Percentiles rank a stretch among this genome's conserved stretches.
Conservation (phyloP, 371 early-diverging fungal species). For the Globomyces sp. region DNA sequence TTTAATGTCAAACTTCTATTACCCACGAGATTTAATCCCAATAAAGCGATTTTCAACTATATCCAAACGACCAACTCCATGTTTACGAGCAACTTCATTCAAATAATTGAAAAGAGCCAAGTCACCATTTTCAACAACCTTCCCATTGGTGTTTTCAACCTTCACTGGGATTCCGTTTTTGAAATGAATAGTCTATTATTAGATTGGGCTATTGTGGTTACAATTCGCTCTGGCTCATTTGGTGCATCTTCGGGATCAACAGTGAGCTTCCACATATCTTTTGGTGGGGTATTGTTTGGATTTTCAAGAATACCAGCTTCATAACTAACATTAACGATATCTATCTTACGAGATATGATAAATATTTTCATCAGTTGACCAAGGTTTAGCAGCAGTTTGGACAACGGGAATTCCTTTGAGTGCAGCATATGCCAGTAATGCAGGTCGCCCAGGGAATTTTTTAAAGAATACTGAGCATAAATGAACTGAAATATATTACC, state of each 20-base stretch:
- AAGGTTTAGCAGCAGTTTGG: slow-evolving; percentile 95
- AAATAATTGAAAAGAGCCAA: slow-evolving; percentile 91
- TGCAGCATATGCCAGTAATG: slow-evolving; percentile 88
- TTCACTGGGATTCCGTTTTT: slow-evolving; percentile 83
- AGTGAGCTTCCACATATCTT: slow-evolving; percentile 97
- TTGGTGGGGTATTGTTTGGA: slow-evolving; percentile 90
- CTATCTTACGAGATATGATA: slow-evolving; percentile 80
- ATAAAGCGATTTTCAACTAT: slow-evolving; percentile 98
- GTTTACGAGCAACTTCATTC: slow-evolving; percentile 91
- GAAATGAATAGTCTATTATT: slow-evolving; percentile 64
- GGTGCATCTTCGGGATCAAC: slow-evolving; percentile 94
- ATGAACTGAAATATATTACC: slow-evolving; percentile 38
- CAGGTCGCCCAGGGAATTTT: slow-evolving; percentile 91
- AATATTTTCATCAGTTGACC: slow-evolving; percentile 98
- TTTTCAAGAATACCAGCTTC: slow-evolving; percentile 95
- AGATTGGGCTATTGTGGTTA: slow-evolving; percentile 20
- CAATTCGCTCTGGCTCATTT: slow-evolving; percentile 90
- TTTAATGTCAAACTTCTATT: background rate
- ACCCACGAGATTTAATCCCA: slow-evolving; percentile 96
- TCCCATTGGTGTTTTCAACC: slow-evolving; percentile 71
- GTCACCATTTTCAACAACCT: slow-evolving; percentile 37
- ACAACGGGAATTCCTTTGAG: slow-evolving; percentile 90
- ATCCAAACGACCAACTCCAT: slow-evolving; percentile 96
- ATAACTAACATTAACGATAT: slow-evolving; percentile 38
- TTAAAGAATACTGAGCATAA: slow-evolving; percentile 74